Evolutionary conservation across 225 moss, liverwort and hornwort genomes (phyloP).

Genomic region (Marchantia paleacea): DNA sequence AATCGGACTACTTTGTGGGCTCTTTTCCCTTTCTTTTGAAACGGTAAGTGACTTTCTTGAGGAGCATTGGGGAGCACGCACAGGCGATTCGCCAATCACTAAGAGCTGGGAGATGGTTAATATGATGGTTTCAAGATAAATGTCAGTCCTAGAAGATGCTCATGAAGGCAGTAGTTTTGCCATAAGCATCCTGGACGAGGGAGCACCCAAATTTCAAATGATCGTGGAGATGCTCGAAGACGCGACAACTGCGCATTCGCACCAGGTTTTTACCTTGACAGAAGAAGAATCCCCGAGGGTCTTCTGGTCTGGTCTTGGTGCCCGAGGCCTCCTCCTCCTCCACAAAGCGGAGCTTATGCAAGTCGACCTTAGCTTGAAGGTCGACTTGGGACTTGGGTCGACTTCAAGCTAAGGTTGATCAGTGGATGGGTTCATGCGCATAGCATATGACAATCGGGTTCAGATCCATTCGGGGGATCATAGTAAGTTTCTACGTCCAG

Average conservation of each 20-base stretch:
- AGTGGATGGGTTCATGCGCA: not conserved
- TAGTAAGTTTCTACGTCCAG: not conserved
- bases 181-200: not conserved
- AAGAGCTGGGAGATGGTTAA: too few relatives aligned
- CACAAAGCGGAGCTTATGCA: too few relatives aligned
- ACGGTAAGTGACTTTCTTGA: too few relatives aligned
- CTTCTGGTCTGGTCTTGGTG: not conserved
- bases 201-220: not conserved
- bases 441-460: not conserved
- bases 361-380: too few relatives aligned
- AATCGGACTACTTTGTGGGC: not conserved
- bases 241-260: not conserved
- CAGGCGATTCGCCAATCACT: not conserved
- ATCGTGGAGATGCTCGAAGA: not conserved
- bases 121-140: too few relatives aligned
- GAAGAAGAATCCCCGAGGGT: too few relatives aligned
- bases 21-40: not conserved
- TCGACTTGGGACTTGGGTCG: too few relatives aligned
- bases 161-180: not conserved
- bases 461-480: not conserved
- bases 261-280: not conserved
- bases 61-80: not conserved
- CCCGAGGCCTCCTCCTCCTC: not conserved
- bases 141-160: not conserved
- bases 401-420: too few relatives aligned